Conservation (phyloP, 2,329 filamentous ascomycete species). For the Paracorniculantispora psalliotae region DNA sequence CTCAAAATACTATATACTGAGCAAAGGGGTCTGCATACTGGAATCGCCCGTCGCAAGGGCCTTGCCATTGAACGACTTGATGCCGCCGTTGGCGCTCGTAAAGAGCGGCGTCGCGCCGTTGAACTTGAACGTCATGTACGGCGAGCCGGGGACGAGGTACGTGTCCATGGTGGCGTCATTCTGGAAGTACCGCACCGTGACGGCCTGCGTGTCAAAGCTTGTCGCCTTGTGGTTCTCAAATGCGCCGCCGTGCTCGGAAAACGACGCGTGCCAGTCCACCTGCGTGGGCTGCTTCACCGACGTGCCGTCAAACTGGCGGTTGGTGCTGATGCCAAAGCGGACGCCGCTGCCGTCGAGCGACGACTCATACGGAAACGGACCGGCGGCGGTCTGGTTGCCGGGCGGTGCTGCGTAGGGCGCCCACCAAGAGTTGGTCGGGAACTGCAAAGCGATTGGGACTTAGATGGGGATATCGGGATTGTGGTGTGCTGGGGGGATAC, state of each 20-base stretch:
- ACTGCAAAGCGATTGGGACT: slow-evolving; percentile 13
- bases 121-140: slow-evolving; percentile 22
- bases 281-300: slow-evolving; percentile 22
- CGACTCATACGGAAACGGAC: slow-evolving; percentile 22
- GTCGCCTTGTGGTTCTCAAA: slow-evolving; percentile 23
- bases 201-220: slow-evolving; percentile 19
- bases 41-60: slow-evolving; percentile 16
- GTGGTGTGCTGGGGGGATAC: no score
- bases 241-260: slow-evolving; percentile 19
- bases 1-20: background rate
- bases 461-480: background rate
- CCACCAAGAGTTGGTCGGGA: slow-evolving; percentile 22
- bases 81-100: slow-evolving; percentile 17
- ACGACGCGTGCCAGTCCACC: slow-evolving; percentile 20
- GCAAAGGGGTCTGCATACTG: slow-evolving; percentile 8
- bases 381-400: slow-evolving; percentile 19
- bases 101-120: slow-evolving; percentile 17
- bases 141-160: slow-evolving; percentile 21
- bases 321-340: slow-evolving; percentile 20
- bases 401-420: slow-evolving; percentile 20
- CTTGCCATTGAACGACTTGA: slow-evolving; percentile 20
- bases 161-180: slow-evolving; percentile 17
- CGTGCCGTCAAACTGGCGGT: slow-evolving; percentile 20
- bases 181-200: slow-evolving; percentile 22
- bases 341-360: slow-evolving; percentile 19